Evolutionary conservation across 108 stramenopile species (phyloP).

Genomic region (Nannochloropsis oceanica): DNA sequence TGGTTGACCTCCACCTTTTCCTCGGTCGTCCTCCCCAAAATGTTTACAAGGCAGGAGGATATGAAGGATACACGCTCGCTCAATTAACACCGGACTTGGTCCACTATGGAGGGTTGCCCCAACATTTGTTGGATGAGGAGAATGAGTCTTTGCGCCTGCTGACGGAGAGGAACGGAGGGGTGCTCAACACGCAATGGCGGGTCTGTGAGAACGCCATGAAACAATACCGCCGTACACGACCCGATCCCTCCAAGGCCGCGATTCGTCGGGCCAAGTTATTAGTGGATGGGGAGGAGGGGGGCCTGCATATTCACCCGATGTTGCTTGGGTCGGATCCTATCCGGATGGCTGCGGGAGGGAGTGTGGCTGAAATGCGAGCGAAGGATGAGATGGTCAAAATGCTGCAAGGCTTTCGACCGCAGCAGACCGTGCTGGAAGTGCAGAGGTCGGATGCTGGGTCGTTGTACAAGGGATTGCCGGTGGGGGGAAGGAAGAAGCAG

Average conservation of each 20-base stretch:
- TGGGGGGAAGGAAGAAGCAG: constrained; percentile 10
- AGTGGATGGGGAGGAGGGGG: background rate
- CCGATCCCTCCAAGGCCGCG: constrained; percentile 50
- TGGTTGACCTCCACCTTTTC: constrained; percentile 89
- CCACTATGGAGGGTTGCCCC: constrained; percentile 87
- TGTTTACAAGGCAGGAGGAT: background rate
- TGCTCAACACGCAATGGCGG: constrained; percentile 1
- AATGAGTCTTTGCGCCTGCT: constrained; percentile 73
- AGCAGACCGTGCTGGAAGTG: constrained; percentile 91
- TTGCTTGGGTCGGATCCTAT: constrained; percentile 8
- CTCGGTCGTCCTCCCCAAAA: constrained; percentile 57
- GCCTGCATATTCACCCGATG: background rate
- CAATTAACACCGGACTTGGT: constrained; percentile 90
- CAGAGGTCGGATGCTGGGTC: constrained; percentile 49
- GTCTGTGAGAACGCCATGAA: constrained; percentile 61
- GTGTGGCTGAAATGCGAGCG: background rate
- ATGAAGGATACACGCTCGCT: constrained; percentile 50
- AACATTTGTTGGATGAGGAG: constrained; percentile 68
- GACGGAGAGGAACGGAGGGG: constrained; percentile 34
- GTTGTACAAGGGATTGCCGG: background rate
- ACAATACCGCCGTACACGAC: constrained; percentile 77
- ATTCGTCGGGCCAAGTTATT: constrained; percentile 8
- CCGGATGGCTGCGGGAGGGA: background rate
- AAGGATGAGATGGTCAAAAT: background rate
- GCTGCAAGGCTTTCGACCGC: constrained; percentile 61